Evolutionary conservation across 176 grass and related monocot genomes (phyloP).

Genomic region (Lolium multiflorum): DNA sequence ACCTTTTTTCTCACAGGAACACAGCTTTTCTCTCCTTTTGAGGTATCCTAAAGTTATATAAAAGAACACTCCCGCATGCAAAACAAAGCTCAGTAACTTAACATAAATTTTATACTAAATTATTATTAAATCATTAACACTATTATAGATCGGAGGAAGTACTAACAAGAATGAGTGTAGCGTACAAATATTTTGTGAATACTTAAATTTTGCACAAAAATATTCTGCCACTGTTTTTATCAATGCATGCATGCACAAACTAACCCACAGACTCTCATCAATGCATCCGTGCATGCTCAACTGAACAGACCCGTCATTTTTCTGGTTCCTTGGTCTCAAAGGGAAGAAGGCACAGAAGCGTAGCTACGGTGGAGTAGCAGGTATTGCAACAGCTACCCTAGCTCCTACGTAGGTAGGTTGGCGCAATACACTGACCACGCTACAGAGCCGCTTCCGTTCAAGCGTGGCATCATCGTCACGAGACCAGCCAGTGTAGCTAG

Average conservation of each 20-base stretch:
- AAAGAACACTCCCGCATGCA: too few relatives aligned
- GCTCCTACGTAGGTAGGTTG: not conserved
- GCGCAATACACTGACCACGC: not conserved
- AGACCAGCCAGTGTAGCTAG: not conserved
- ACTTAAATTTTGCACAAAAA: too few relatives aligned
- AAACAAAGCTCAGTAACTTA: too few relatives aligned
- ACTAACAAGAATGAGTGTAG: too few relatives aligned
- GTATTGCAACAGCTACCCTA: not conserved
- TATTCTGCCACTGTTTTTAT: not conserved
- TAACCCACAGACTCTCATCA: too few relatives aligned
- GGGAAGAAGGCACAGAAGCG: not conserved
- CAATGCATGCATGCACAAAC: not conserved
- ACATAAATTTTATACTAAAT: too few relatives aligned
- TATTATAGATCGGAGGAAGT: too few relatives aligned
- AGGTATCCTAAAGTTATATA: too few relatives aligned
- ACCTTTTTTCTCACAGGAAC: too few relatives aligned
- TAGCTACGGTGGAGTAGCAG: not conserved
- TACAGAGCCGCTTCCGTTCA: conserved; percentile 9
- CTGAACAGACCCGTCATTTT: not conserved
- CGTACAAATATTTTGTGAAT: too few relatives aligned
- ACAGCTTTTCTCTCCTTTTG: too few relatives aligned
- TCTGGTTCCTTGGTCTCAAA: conserved; percentile 4
- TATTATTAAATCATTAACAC: too few relatives aligned
- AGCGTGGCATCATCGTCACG: not conserved
- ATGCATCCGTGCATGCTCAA: not conserved